These are phyloP conservation scores for California macrophylla DNA, from an alignment of 441 rosid genomes.

Conservation along the genomic window DNA sequence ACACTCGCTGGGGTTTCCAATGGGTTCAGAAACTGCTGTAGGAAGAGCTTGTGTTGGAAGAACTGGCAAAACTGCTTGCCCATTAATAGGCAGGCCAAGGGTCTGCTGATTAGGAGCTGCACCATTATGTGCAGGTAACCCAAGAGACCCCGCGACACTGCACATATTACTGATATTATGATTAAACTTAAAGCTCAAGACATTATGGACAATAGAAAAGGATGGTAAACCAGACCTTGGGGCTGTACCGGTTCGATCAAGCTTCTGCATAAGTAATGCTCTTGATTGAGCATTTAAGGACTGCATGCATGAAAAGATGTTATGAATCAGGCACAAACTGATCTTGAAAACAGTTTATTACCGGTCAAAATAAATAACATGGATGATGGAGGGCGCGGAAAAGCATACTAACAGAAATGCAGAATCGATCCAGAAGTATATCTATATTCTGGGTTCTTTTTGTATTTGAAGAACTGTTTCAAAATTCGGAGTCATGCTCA, in stretches of 20 bases:
- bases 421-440: not conserved
- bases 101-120: conserved; percentile 38
- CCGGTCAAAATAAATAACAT: not conserved
- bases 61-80: conserved; percentile 38
- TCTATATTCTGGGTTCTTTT: not conserved
- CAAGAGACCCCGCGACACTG: conserved; percentile 63
- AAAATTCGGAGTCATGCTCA: not conserved
- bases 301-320: conserved; percentile 26
- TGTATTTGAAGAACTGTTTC: not conserved
- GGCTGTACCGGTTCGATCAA: conserved; percentile 81
- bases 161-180: not conserved
- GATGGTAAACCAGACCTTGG: conserved; percentile 41
- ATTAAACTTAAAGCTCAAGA: not conserved
- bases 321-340: not conserved
- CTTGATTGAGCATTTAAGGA: conserved; percentile 84
- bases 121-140: conserved; percentile 56
- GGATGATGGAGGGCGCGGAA: not conserved
- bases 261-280: conserved; percentile 68
- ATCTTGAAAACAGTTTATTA: not conserved
- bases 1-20: conserved; percentile 73
- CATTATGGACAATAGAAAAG: not conserved
- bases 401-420: not conserved
- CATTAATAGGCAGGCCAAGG: conserved; percentile 39
- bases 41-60: conserved; percentile 43
- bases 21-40: conserved; percentile 39